Evolutionary conservation across 1,284 basidiomycete genomes (phyloP), one percentile per base, ranked within the genome.

Genomic region (Boletus holoroseus): DNA sequence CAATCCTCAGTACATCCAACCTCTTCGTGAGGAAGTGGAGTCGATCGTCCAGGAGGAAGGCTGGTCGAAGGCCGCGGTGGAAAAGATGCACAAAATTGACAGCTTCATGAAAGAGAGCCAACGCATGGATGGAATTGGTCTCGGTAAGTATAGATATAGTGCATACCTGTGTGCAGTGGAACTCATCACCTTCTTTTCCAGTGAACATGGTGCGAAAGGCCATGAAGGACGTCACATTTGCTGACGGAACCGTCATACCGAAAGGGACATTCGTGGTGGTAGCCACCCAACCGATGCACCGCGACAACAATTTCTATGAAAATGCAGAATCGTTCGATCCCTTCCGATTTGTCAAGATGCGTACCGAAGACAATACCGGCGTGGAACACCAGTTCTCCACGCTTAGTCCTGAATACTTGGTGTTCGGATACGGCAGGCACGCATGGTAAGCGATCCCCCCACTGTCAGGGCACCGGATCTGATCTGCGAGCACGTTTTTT

Each of bases 41-140:
- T 24, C 58, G 1, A 58, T 73, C 7, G 46, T 76, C 6, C 54
- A 51, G 1, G 56, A 64, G 26, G 67, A 76, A 5, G 77, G 75
- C 3, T 76, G 76, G 75, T 69, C 73, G 6, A 75, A 73, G 54
- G 57, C 44, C 1, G 67, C 71, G 0, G 49, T 77, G 27, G 63
- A 55, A 42, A 71, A 69, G 46, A 73, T 78, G 72, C 55, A 59
- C 49, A 74, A 71, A 55, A 40, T 76, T 1, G 76, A 79, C 59
- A 78, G 76, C 55, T 75, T 78, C 59, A 30, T 78, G 34, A 69
- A 68, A 41, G 77, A 79, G 58, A 64, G 65, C 0, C 66, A 69
- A 47, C 66, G 76, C 1, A 43, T 68, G 20, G 58, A 66, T 32
- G 64, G 68, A 0, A 28, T 70, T 47, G 44, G 20, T 50, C 15